phyloP scores from a whole-genome alignment of 495 filamentous ascomycete genomes.

The Parathielavia hyrcaniae region DNA sequence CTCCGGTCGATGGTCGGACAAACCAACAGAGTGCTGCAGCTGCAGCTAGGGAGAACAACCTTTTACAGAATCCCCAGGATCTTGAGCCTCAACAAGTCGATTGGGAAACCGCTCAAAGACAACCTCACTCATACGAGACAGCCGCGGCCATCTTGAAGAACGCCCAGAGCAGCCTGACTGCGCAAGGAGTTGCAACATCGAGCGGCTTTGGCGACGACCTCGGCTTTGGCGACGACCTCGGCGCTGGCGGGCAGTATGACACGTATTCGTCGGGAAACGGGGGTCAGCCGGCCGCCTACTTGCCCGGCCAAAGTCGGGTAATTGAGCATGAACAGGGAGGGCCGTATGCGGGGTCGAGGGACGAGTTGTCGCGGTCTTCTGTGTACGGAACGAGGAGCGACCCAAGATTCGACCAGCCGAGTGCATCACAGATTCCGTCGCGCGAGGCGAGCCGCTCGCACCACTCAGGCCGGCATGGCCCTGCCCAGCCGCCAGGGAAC shows the following conservation, averaged over 20 bases:
- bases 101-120: slow-evolving; percentile 27
- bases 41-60: slow-evolving; percentile 11
- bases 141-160: slow-evolving; percentile 32
- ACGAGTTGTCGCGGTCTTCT: slow-evolving; percentile 59
- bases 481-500: slow-evolving; percentile 37
- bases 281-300: slow-evolving; percentile 8
- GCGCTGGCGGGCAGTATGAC: slow-evolving; percentile 36
- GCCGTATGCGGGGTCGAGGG: slow-evolving; percentile 51
- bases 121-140: slow-evolving; percentile 35
- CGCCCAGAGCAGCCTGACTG: slow-evolving; percentile 32
- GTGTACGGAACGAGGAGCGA: slow-evolving; percentile 53
- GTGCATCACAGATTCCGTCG: slow-evolving; percentile 57
- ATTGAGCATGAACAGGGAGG: slow-evolving; percentile 33
- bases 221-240: slow-evolving; percentile 38
- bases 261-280: slow-evolving; percentile 26
- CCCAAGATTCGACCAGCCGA: slow-evolving; percentile 55
- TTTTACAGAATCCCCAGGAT: slow-evolving; percentile 5
- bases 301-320: slow-evolving; percentile 8
- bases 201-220: slow-evolving; percentile 43
- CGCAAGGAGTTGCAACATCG: slow-evolving; percentile 33
- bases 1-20: slow-evolving; percentile 24
- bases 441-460: slow-evolving; percentile 66
- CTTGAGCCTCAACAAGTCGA: slow-evolving; percentile 7
- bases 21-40: neutral
- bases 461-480: slow-evolving; percentile 53